Conservation (phyloP, 352 stramenopile species). For the Aphanomyces invadans region DNA sequence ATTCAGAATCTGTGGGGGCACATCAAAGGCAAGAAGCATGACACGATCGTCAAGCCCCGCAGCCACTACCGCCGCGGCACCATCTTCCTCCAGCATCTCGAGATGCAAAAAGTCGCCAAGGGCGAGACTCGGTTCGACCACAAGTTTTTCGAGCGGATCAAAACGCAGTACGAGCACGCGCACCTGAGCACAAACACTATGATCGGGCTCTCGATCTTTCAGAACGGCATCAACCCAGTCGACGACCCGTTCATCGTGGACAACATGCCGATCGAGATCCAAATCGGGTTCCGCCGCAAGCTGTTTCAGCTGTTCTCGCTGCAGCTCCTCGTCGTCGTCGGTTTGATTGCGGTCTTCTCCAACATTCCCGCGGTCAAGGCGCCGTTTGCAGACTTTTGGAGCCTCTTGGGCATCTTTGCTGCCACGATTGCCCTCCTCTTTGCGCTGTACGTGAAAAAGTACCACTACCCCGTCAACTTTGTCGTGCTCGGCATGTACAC, state of each 20-base stretch:
- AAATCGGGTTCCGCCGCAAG: conserved; percentile 40
- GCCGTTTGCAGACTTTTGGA: conserved; percentile 26
- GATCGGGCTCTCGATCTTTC: conserved; percentile 70
- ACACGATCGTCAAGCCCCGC: conserved; percentile 9
- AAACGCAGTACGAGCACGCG: conserved; percentile 56
- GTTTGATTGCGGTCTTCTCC: conserved; percentile 28
- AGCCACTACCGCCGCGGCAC: conserved; percentile 57
- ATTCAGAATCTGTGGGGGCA: not conserved
- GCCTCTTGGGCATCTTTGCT: conserved; percentile 26
- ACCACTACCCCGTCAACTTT: conserved; percentile 40
- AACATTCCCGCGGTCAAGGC: conserved; percentile 26
- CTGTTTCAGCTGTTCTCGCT: conserved; percentile 41
- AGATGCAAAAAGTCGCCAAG: conserved; percentile 50
- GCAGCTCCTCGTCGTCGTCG: conserved; percentile 36
- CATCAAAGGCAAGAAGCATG: not conserved
- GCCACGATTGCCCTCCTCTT: conserved; percentile 28
- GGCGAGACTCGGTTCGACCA: conserved; percentile 59
- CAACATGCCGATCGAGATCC: conserved; percentile 44
- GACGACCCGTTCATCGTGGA: conserved; percentile 67
- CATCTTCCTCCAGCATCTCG: conserved; percentile 62
- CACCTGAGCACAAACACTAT: conserved; percentile 66
- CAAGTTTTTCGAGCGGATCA: conserved; percentile 78
- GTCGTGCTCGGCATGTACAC: conserved; percentile 42
- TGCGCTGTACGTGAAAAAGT: conserved; percentile 37
- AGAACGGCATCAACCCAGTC: conserved; percentile 59